Conservation (phyloP, 768 basidiomycete genomes). For the Hypholoma fasciculare region DNA sequence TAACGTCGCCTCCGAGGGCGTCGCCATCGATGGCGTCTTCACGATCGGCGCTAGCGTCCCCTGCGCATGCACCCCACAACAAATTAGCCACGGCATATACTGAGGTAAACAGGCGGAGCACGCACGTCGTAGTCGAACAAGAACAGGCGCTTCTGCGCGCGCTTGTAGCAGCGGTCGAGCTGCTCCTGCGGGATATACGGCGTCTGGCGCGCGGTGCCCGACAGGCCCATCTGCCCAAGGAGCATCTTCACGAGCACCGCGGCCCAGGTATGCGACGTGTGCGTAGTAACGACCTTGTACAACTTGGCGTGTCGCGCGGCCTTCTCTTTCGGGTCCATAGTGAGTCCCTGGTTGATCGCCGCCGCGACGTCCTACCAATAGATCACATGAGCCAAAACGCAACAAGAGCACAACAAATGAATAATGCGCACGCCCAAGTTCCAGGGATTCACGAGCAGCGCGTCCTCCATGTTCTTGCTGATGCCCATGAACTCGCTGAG, state of each 20-base stretch:
- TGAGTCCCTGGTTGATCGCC: slow-evolving; percentile 85
- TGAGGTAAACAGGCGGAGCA: slow-evolving; percentile 13
- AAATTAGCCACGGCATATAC: slow-evolving; percentile 1
- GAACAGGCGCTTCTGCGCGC: slow-evolving; percentile 81
- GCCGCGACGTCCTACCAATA: slow-evolving; percentile 71
- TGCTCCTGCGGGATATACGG: slow-evolving; percentile 74
- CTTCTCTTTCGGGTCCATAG: slow-evolving; percentile 82
- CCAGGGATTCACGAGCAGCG: slow-evolving; percentile 94
- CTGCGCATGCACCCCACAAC: slow-evolving; percentile 33
- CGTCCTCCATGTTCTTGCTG: slow-evolving; percentile 86
- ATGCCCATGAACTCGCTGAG: slow-evolving; percentile 99
- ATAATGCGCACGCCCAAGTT: slow-evolving; percentile 71
- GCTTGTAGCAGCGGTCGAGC: slow-evolving; percentile 60
- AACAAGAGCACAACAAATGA: background rate
- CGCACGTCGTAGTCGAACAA: slow-evolving; percentile 95
- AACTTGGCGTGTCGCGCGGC: slow-evolving; percentile 69
- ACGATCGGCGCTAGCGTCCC: slow-evolving; percentile 98
- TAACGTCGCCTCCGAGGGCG: slow-evolving; percentile 75
- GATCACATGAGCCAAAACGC: background rate
- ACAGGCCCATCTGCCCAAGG: slow-evolving; percentile 74
- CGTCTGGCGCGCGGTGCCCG: slow-evolving; percentile 80
- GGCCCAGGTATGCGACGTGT: slow-evolving; percentile 96
- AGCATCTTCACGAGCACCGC: slow-evolving; percentile 87
- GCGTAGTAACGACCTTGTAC: slow-evolving; percentile 84
- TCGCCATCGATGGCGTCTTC: slow-evolving; percentile 85